Percentiles rank a stretch among this genome's conserved stretches.
These are phyloP conservation scores for Onygenales sp. DNA, from an alignment of 2,329 filamentous ascomycete species.

Conservation along the genomic window DNA sequence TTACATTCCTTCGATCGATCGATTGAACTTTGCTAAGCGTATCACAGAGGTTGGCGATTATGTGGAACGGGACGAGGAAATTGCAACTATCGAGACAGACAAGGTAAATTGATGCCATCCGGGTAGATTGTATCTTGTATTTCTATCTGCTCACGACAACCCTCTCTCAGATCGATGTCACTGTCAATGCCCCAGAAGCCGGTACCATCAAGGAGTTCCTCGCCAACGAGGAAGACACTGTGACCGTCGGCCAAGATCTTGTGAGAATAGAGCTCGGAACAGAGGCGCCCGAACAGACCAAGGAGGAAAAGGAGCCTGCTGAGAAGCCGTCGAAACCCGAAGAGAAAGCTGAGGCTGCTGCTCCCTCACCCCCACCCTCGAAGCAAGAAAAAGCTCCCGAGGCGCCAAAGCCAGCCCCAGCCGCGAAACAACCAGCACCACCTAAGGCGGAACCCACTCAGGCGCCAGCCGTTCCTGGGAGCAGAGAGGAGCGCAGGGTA, in stretches of 20 bases:
- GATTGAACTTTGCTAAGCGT: not conserved
- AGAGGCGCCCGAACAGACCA: conserved; percentile 29
- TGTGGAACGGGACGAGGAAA: conserved; percentile 92
- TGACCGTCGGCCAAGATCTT: conserved; percentile 86
- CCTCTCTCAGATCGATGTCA: conserved; percentile 70
- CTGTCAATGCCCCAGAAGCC: conserved; percentile 85
- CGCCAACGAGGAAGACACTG: conserved; percentile 88
- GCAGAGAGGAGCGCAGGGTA: conserved; percentile 80
- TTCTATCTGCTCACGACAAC: not conserved
- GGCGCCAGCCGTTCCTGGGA: conserved; percentile 45
- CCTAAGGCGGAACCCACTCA: conserved; percentile 10
- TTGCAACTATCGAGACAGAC: conserved; percentile 97
- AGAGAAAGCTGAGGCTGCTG: conserved; percentile 13
- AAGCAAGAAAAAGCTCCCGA: conserved; percentile 26
- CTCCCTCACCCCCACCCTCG: conserved; percentile 17
- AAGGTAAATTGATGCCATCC: conserved; percentile 51
- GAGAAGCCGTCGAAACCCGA: conserved; percentile 43
- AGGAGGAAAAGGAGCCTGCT: conserved; percentile 45
- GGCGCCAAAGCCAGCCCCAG: conserved; percentile 22
- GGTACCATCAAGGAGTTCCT: conserved; percentile 88
- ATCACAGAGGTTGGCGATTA: conserved; percentile 69
- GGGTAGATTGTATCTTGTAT: not conserved
- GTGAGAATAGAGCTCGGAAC: conserved; percentile 76
- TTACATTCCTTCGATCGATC: conserved; percentile 5
- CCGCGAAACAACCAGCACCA: conserved; percentile 8